Percentiles rank a stretch among this genome's conserved stretches.
Conservation (phyloP, 345 rosid genomes). For the Murraya paniculata region DNA sequence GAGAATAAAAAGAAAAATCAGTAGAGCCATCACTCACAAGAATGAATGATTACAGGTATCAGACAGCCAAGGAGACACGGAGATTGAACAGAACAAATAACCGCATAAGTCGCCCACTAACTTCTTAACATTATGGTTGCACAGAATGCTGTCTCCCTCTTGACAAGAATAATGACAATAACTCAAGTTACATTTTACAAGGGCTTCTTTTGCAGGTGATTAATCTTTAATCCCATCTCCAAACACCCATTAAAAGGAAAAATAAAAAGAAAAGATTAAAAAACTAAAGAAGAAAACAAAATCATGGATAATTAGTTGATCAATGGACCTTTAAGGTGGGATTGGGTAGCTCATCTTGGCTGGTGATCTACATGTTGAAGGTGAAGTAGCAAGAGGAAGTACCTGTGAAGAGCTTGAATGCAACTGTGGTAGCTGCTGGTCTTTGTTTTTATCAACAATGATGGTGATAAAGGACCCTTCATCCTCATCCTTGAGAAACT, state of each 20-base stretch:
- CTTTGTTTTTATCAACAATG: constrained; percentile 44
- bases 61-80: constrained; percentile 43
- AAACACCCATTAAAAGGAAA: constrained; percentile 6
- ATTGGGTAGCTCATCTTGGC: constrained; percentile 15
- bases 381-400: constrained; percentile 36
- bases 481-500: constrained; percentile 39
- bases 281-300: neutral
- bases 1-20: too few species aligned
- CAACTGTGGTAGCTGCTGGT: constrained; percentile 23
- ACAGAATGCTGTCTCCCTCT: constrained; percentile 25
- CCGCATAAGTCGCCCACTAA: constrained; percentile 38
- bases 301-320: neutral
- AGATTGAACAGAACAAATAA: constrained; percentile 36
- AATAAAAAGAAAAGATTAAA: neutral
- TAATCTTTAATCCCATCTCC: constrained; percentile 17
- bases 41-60: constrained; percentile 32
- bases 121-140: constrained; percentile 18
- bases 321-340: constrained; percentile 19
- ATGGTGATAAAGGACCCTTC: constrained; percentile 54
- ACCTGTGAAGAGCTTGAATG: constrained; percentile 42
- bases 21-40: constrained; percentile 20
- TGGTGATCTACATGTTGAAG: constrained; percentile 34
- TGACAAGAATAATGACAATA: neutral
- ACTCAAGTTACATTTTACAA: constrained; percentile 6
- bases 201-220: constrained; percentile 15